Percentiles rank a stretch among this genome's conserved stretches.
Conservation (phyloP, 2,329 filamentous ascomycete species). For the Trichoderma atroviride region DNA sequence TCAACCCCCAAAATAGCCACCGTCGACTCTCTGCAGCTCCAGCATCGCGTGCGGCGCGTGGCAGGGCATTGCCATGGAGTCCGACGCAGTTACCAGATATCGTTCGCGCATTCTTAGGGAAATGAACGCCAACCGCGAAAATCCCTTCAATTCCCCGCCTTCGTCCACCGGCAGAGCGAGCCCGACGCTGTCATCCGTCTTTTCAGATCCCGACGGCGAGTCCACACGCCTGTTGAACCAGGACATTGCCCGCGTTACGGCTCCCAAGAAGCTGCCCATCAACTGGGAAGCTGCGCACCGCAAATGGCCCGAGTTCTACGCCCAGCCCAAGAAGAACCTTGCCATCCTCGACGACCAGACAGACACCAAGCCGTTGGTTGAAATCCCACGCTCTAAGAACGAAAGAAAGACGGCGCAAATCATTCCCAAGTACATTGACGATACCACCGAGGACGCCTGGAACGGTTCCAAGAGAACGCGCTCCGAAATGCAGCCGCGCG, state of each 20-base stretch:
- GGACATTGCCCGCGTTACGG: constrained; percentile 50
- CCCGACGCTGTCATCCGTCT: constrained; percentile 56
- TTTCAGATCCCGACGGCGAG: constrained; percentile 57
- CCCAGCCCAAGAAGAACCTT: constrained; percentile 42
- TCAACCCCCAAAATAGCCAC: constrained; percentile 23
- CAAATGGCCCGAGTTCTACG: constrained; percentile 57
- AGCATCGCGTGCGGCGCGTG: constrained; percentile 33
- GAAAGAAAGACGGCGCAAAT: constrained; percentile 37
- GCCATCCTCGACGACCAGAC: constrained; percentile 38
- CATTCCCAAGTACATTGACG: constrained; percentile 43
- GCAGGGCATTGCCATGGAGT: constrained; percentile 44
- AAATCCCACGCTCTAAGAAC: constrained; percentile 51
- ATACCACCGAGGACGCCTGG: constrained; percentile 48
- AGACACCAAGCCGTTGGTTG: constrained; percentile 42
- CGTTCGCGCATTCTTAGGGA: constrained; percentile 54
- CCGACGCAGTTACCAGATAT: constrained; percentile 46
- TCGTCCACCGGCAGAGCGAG: constrained; percentile 61
- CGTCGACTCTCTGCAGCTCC: constrained; percentile 30
- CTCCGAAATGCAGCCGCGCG: constrained; percentile 57
- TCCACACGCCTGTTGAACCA: constrained; percentile 56
- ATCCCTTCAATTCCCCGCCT: constrained; percentile 61
- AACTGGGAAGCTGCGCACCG: constrained; percentile 52
- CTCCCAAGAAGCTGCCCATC: constrained; percentile 44
- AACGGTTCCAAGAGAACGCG: constrained; percentile 46
- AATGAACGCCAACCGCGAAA: constrained; percentile 56